Evolutionary conservation across 768 basidiomycete species (phyloP).

Genomic region (Mycena pura): DNA sequence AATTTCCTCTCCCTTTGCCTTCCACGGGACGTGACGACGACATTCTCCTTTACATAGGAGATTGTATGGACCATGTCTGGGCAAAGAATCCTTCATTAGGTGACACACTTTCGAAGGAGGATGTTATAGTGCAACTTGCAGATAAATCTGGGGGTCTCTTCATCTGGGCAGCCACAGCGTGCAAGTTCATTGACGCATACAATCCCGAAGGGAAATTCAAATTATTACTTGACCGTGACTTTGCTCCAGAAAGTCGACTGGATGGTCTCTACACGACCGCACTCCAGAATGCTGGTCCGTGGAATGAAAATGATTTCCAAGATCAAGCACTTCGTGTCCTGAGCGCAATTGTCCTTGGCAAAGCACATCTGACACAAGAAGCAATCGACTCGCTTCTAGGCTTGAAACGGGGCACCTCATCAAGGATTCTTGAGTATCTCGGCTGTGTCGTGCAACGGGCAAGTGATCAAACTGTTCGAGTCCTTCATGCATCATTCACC

Average conservation of each 20-base stretch:
- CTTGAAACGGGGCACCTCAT: too few relatives aligned
- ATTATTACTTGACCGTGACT: not conserved
- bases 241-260: not conserved
- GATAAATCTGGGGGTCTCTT: conserved; percentile 24
- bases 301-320: not conserved
- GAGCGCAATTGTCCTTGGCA: not conserved
- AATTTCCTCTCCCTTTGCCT: not conserved
- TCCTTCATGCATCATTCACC: too few relatives aligned
- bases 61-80: not conserved
- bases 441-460: too few relatives aligned
- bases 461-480: too few relatives aligned
- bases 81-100: not conserved
- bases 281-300: not conserved
- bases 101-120: conserved; percentile 20
- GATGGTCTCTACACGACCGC: not conserved
- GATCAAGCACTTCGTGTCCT: not conserved
- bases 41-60: conserved; percentile 7
- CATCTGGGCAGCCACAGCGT: conserved; percentile 32
- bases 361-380: too few relatives aligned
- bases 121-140: conserved; percentile 11
- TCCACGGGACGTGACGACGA: not conserved
- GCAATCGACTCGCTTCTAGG: too few relatives aligned
- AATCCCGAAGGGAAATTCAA: not conserved
- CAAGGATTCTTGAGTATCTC: too few relatives aligned
- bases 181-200: conserved; percentile 16